These are phyloP conservation scores for Pyronema domesticum DNA, from an alignment of 495 filamentous ascomycete species.

Conservation along the genomic window DNA sequence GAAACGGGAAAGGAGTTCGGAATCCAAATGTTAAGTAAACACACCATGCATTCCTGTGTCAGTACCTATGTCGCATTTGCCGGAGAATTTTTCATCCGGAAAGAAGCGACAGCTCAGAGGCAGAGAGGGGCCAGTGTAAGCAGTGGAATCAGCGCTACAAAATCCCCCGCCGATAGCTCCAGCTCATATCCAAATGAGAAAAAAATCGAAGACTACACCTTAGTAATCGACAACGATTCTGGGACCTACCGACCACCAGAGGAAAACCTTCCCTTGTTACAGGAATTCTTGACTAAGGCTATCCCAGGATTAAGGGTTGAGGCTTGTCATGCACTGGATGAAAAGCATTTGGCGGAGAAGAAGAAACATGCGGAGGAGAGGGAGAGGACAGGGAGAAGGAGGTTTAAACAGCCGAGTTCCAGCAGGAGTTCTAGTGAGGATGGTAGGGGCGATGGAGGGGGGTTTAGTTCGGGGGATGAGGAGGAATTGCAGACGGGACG, in stretches of 20 bases:
- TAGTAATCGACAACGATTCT: constrained; percentile 87
- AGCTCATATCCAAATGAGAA: constrained; percentile 24
- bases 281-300: constrained; percentile 46
- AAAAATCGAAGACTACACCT: constrained; percentile 56
- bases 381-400: background rate
- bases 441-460: constrained; percentile 36
- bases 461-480: constrained; percentile 57
- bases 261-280: constrained; percentile 48
- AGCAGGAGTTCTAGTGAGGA: constrained; percentile 30
- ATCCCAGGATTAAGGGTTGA: constrained; percentile 57
- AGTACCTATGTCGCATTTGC: constrained; percentile 76
- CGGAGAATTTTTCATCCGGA: constrained; percentile 78
- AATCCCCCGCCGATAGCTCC: background rate
- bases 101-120: constrained; percentile 25
- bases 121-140: constrained; percentile 7
- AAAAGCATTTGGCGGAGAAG: constrained; percentile 44
- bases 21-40: constrained; percentile 78
- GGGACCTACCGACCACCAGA: constrained; percentile 83
- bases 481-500: constrained; percentile 40
- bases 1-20: constrained; percentile 91
- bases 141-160: background rate
- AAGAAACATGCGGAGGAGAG: constrained; percentile 42
- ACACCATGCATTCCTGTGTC: constrained; percentile 88
- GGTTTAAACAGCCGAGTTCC: constrained; percentile 23
- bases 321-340: constrained; percentile 53